Base-by-base conservation (phyloP, 108 stramenopile genomes). In the Pseudonitzschia pungens region DNA sequence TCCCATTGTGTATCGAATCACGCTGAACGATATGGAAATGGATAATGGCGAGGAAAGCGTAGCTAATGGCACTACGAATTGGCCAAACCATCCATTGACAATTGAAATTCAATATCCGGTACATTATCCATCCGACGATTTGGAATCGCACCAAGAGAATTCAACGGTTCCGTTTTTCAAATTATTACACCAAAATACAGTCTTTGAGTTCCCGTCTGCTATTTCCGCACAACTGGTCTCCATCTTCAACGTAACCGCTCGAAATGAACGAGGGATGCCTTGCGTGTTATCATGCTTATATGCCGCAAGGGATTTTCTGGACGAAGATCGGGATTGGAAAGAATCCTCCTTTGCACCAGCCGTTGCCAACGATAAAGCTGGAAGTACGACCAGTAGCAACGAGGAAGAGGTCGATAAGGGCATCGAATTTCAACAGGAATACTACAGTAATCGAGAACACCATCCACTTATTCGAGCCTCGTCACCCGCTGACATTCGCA, bases 241-340 rank as follows among this genome's bases (percentile, higher is more conserved):
- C 54, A 65, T 71, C 26, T 40, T 87, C 20, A 36, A 55, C 26
- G 68, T 74, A 20, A 78, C 87, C 10, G 80, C 83, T 20, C 53
- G 53, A 40, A 71, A 66, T 7, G 92, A 93, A 60, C 43, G 71
- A 16, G 92, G 89, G 1, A 90, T 89, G 85, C 89, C 92, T 0
- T 85, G 83, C 42, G 84, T 87, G 12, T 66, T 90, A 43, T 81
- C 84, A 22, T 85, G 86, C 55, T 54, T 92, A 2, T 80, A 88
- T 63, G 88, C 87, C 12, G 88, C 80, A 0, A 69, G 76, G 41
- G 88, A 92, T 15, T 92, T 82, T 68, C 84, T 92, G 50, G 91
- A 87, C 66, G 58, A 71, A 11, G 66, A 67, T 45, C 56, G 43
- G 8, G 70, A 71, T 10, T 42, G 40, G 29, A 31, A 75, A 9